Conservation (phyloP, 2,329 filamentous ascomycete species). For the Sporothrix mexicana region DNA sequence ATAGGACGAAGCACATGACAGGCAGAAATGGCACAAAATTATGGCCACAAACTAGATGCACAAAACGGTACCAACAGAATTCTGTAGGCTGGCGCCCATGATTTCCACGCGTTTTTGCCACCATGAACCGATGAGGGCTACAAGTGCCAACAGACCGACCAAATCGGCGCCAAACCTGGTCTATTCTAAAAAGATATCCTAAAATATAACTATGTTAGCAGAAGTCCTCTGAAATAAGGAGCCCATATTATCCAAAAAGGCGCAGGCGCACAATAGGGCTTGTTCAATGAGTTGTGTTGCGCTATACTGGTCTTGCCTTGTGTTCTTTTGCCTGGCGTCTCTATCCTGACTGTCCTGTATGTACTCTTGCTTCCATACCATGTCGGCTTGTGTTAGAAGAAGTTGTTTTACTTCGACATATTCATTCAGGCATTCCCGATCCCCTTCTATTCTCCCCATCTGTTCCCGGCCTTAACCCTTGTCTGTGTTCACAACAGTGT, state of each 20-base stretch:
- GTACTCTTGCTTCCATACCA: slow-evolving; percentile 1
- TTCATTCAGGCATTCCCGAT: background rate
- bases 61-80: background rate
- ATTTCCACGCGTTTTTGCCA: slow-evolving; percentile 22
- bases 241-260: too few relatives aligned
- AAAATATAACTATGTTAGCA: too few relatives aligned
- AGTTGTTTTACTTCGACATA: background rate
- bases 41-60: background rate
- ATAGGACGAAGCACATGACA: slow-evolving; percentile 13
- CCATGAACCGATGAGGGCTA: slow-evolving; percentile 25
- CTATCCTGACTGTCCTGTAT: background rate
- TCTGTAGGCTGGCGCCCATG: background rate
- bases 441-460: background rate
- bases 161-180: too few relatives aligned
- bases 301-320: background rate
- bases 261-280: slow-evolving; percentile 24
- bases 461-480: slow-evolving; percentile 17
- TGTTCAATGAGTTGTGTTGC: background rate
- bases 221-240: too few relatives aligned
- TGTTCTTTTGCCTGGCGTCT: background rate
- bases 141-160: slow-evolving; percentile 13
- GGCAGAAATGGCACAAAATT: background rate
- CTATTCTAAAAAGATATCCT: too few relatives aligned
- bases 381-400: slow-evolving; percentile 4
- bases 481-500: background rate